A percentile compares a stretch with the other conserved stretches of the same genome.
Conservation (phyloP, 1,139 yeast species). For the Zygosaccharomyces sapae region DNA sequence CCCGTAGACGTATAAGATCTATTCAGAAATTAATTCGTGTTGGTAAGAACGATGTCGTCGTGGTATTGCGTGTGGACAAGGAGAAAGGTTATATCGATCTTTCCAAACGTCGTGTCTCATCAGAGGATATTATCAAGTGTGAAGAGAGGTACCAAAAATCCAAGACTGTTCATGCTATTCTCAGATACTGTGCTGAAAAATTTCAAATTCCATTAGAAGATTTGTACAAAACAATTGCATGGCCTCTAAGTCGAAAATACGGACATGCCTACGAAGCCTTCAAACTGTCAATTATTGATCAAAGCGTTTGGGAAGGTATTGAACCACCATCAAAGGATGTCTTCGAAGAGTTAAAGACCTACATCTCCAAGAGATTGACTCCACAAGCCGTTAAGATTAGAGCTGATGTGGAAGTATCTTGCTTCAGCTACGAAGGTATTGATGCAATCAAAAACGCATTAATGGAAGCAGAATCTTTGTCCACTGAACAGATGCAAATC, state of each 20-base stretch:
- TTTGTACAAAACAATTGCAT: slow-evolving; percentile 83
- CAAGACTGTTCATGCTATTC: slow-evolving; percentile 93
- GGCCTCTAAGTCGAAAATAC: slow-evolving; percentile 94
- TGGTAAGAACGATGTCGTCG: slow-evolving; percentile 97
- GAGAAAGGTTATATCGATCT: slow-evolving; percentile 97
- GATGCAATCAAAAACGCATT: slow-evolving; percentile 93
- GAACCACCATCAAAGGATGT: slow-evolving; percentile 62
- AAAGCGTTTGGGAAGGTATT: slow-evolving; percentile 77
- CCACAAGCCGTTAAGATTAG: slow-evolving; percentile 98
- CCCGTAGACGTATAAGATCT: slow-evolving; percentile 98
- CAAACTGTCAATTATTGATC: slow-evolving; percentile 91
- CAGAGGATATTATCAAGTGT: slow-evolving; percentile 95
- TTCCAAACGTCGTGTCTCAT: slow-evolving; percentile 96
- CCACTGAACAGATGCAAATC: slow-evolving; percentile 79
- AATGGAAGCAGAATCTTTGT: slow-evolving; percentile 75
- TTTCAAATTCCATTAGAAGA: slow-evolving; percentile 82
- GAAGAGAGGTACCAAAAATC: slow-evolving; percentile 97
- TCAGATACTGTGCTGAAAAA: slow-evolving; percentile 98
- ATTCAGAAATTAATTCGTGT: slow-evolving; percentile 96
- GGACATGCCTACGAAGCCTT: slow-evolving; percentile 98
- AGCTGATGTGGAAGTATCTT: slow-evolving; percentile 95
- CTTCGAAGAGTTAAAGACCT: slow-evolving; percentile 73
- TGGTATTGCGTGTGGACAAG: slow-evolving; percentile 97
- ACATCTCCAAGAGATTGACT: slow-evolving; percentile 88
- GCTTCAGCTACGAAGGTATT: slow-evolving; percentile 96